A percentile compares a stretch with the other conserved stretches of the same genome.
phyloP scores from a whole-genome alignment of 495 filamentous ascomycete genomes.

The Barbatosphaeria neglecta region DNA sequence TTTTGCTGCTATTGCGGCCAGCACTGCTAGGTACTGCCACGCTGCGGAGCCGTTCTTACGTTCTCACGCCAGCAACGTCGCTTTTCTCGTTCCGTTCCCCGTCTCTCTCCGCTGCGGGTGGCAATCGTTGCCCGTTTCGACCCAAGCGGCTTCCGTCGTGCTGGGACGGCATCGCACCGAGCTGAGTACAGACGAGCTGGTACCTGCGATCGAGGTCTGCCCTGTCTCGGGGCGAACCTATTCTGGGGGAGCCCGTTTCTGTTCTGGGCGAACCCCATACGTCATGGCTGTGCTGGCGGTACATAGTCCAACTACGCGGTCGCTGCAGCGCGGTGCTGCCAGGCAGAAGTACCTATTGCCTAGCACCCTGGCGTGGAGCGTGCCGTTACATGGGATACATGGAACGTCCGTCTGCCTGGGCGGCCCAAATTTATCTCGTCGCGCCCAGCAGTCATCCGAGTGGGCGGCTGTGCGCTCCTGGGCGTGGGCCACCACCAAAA shows the following conservation, averaged over 20 bases:
- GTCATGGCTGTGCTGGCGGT: neutral
- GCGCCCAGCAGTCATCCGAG: constrained; percentile 18
- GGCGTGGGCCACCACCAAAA: constrained; percentile 17
- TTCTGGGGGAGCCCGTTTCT: neutral
- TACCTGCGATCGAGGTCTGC: too few relatives aligned
- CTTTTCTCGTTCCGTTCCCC: too few relatives aligned
- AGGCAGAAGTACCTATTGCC: constrained; percentile 1
- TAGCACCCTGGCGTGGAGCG: constrained; percentile 11
- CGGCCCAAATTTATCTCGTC: constrained; percentile 44
- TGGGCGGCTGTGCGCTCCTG: constrained; percentile 20
- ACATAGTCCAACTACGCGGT: too few relatives aligned
- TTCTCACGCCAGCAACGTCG: too few relatives aligned
- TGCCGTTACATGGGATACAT: constrained; percentile 10
- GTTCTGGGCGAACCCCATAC: neutral
- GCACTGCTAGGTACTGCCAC: too few relatives aligned
- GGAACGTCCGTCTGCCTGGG: constrained; percentile 34
- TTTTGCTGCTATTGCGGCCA: too few relatives aligned
- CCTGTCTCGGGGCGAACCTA: neutral
- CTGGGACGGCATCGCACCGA: neutral
- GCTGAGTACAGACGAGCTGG: too few relatives aligned
- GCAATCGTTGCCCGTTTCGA: neutral
- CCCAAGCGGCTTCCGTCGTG: neutral
- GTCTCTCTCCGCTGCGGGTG: too few relatives aligned
- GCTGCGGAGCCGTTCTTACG: too few relatives aligned
- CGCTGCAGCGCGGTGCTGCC: neutral